Conservation (phyloP, 202 grass and related monocot species). For the Setaria viridis region DNA sequence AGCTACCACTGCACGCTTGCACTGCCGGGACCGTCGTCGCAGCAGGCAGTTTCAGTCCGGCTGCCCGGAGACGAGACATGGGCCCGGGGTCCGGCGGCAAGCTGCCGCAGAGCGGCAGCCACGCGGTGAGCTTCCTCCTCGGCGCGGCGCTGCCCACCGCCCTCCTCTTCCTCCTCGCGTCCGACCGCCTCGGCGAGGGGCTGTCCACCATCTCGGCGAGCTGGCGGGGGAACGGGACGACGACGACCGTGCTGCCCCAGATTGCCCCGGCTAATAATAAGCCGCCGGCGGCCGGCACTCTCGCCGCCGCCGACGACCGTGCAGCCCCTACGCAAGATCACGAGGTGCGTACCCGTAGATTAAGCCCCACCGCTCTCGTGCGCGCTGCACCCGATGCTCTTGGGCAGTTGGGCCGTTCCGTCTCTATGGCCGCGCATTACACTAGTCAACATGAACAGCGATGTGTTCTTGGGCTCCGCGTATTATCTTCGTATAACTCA, state of each 20-base stretch:
- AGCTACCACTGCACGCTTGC: background rate
- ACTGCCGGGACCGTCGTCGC: background rate
- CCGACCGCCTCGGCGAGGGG: slow-evolving; percentile 22
- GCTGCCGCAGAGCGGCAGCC: background rate
- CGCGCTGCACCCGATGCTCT: background rate
- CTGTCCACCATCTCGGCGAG: background rate
- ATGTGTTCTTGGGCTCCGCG: slow-evolving; percentile 12
- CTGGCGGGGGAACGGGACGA: background rate
- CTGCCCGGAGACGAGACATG: background rate
- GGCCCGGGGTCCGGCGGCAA: background rate
- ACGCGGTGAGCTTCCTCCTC: background rate
- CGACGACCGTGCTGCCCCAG: background rate
- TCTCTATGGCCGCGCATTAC: background rate
- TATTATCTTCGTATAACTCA: too few relatives aligned
- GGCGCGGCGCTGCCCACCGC: slow-evolving; percentile 23
- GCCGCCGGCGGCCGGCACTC: background rate
- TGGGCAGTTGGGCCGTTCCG: background rate
- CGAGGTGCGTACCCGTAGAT: background rate
- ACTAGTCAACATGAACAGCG: background rate
- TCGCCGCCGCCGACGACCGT: background rate
- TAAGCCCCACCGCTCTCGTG: too few relatives aligned
- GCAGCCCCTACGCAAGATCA: background rate
- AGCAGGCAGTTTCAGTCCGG: background rate
- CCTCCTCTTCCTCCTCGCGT: slow-evolving; percentile 50
- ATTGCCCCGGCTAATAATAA: too few relatives aligned